Base-by-base conservation (phyloP, 306 rosid genomes). In the Quercus bicolor region DNA sequence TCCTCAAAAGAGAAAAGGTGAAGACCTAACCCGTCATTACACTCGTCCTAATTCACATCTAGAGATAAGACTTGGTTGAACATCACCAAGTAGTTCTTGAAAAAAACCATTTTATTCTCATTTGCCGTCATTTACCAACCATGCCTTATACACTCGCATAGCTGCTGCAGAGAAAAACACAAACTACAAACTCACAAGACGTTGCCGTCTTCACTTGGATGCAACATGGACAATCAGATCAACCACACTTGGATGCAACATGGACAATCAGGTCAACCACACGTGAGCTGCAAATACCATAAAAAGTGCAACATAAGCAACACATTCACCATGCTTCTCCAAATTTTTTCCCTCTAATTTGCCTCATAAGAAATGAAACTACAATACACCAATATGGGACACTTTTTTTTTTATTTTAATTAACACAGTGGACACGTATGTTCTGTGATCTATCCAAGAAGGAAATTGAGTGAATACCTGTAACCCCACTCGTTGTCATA, bases 401-500 rank as follows among this genome's bases (percentile, higher is more conserved):
- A 52, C 21, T 0, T 8, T 40, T 40, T 8, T 37, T 6, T 1
- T 37, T 6, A 5, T 33, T 34, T 34, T 34, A 5, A 37, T 37
- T 37, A 2, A 37, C 45, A 40, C 12, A 40, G 12, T 40, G 45
- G 45, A 40, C 12, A 40, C 12, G 45, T 8, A 40, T 40, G 45
- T 40, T 40, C 45, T 40, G 45, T 40, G 12, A 8, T 40, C 45
- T 40, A 40, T 69, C 15, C 19, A 9, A 4, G 55, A 10, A 43
- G 56, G 33, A 37, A 4, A 34, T 19, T 2, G 43, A 37, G 14
- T 43, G 5, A 23, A 21, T 84, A 92, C 97, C 95, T 92, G 90
- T 92, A 92, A 34, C 96, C 96, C 90, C 80, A 69, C 85, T 92
- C 96, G 57, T 92, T 92, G 87, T 92, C 96, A 14, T 92, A 92